These are phyloP conservation scores for Mollisia scopiformis DNA, from an alignment of 2,329 filamentous ascomycete species.

Conservation along the genomic window DNA sequence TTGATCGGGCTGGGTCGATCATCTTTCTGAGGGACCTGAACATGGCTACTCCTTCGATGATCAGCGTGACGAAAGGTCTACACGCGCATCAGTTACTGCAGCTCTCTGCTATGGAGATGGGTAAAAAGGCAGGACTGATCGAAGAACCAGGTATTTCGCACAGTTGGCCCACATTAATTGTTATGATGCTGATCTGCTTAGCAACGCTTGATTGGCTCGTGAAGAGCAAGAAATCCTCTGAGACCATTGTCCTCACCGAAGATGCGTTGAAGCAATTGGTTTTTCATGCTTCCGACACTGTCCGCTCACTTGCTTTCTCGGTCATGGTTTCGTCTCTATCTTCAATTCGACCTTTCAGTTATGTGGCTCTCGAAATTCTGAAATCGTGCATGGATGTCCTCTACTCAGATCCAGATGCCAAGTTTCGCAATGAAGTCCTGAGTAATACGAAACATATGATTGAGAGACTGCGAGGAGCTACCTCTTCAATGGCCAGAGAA, in stretches of 20 bases:
- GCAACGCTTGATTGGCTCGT: slow-evolving; percentile 39
- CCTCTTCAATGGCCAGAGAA: slow-evolving; percentile 55
- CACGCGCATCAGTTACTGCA: slow-evolving; percentile 61
- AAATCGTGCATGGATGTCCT: slow-evolving; percentile 68
- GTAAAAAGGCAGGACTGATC: slow-evolving; percentile 70
- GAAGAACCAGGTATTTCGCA: slow-evolving; percentile 61
- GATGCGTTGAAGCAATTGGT: slow-evolving; percentile 55
- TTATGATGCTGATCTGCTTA: slow-evolving; percentile 18
- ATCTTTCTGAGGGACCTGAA: slow-evolving; percentile 62
- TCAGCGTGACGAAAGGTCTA: slow-evolving; percentile 47
- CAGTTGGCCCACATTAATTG: slow-evolving; percentile 4
- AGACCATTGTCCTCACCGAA: slow-evolving; percentile 42
- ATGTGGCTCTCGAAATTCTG: slow-evolving; percentile 63
- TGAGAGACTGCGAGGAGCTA: slow-evolving; percentile 71
- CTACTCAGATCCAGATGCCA: slow-evolving; percentile 83
- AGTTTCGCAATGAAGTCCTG: slow-evolving; percentile 81
- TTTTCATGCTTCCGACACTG: slow-evolving; percentile 59
- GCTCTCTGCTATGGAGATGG: slow-evolving; percentile 69
- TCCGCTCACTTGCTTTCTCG: slow-evolving; percentile 80
- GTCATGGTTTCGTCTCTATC: slow-evolving; percentile 77
- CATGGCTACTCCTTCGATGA: slow-evolving; percentile 49
- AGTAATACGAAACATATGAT: slow-evolving; percentile 76
- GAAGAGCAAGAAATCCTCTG: slow-evolving; percentile 37
- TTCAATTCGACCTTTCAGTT: slow-evolving; percentile 72
- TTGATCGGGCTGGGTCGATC: slow-evolving; percentile 55